These are phyloP conservation scores for Pulveroboletus sp. DNA, from an alignment of 768 basidiomycete species.

Conservation along the genomic window DNA sequence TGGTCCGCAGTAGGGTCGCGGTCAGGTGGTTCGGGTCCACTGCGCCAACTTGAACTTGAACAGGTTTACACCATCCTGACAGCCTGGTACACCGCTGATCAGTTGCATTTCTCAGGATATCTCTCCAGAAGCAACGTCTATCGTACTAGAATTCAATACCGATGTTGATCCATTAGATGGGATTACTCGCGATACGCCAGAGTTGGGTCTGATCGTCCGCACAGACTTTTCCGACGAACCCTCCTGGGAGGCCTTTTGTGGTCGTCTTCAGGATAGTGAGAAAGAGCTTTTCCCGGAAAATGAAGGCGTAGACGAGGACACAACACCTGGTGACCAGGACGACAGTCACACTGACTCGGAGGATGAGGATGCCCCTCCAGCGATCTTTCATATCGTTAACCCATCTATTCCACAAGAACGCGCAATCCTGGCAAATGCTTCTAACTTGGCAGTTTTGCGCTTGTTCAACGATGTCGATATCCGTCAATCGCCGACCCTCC, in stretches of 20 bases:
- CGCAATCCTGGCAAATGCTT: slow-evolving; percentile 44
- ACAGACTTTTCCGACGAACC: slow-evolving; percentile 69
- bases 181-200: slow-evolving; percentile 41
- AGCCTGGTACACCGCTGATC: background rate
- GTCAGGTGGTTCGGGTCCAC: slow-evolving; percentile 21
- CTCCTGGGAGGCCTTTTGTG: slow-evolving; percentile 59
- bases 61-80: background rate
- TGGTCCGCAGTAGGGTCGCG: slow-evolving; percentile 34
- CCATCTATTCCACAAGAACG: slow-evolving; percentile 42
- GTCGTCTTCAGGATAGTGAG: slow-evolving; percentile 52
- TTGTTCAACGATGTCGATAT: slow-evolving; percentile 72
- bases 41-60: background rate
- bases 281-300: slow-evolving; percentile 43
- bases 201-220: slow-evolving; percentile 64
- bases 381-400: slow-evolving; percentile 54
- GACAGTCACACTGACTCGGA: slow-evolving; percentile 24
- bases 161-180: slow-evolving; percentile 59
- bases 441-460: slow-evolving; percentile 65
- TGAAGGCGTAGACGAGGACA: slow-evolving; percentile 25
- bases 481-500: slow-evolving; percentile 48
- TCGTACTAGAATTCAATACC: slow-evolving; percentile 23
- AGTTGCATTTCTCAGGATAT: slow-evolving; percentile 13
- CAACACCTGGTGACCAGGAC: slow-evolving; percentile 11
- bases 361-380: slow-evolving; percentile 34
- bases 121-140: slow-evolving; percentile 12